Percentiles rank a stretch among this genome's conserved stretches.
These are phyloP conservation scores for Poa annua DNA, from an alignment of 176 grass and related monocot genomes.

Conservation along the genomic window DNA sequence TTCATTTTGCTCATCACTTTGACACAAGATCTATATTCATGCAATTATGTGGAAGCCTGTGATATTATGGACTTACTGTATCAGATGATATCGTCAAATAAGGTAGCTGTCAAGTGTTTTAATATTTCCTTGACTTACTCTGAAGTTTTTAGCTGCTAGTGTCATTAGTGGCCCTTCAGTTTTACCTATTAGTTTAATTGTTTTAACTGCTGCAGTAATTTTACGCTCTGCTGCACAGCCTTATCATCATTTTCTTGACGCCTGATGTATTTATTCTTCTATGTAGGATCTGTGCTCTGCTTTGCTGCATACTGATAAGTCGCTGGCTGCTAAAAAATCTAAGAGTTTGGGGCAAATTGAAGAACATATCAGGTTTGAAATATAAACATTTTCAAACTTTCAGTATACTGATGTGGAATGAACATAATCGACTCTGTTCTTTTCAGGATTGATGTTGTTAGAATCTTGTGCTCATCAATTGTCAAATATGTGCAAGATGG, in stretches of 20 bases:
- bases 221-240: not conserved
- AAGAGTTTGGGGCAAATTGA: conserved; percentile 54
- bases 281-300: conserved; percentile 71
- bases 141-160: not conserved
- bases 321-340: conserved; percentile 52
- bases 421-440: conserved; percentile 32
- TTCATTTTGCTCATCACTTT: conserved; percentile 76
- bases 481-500: conserved; percentile 68
- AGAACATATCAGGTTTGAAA: conserved; percentile 68
- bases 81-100: conserved; percentile 75
- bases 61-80: conserved; percentile 69
- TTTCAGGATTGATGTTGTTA: conserved; percentile 85
- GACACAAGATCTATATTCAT: conserved; percentile 68
- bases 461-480: conserved; percentile 73
- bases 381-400: conserved; percentile 15
- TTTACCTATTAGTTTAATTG: not conserved
- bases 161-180: not conserved
- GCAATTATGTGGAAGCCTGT: conserved; percentile 63
- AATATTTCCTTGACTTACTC: not conserved
- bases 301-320: conserved; percentile 63
- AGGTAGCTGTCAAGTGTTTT: conserved; percentile 42
- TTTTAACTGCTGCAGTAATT: not conserved
- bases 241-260: conserved; percentile 15
- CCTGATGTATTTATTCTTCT: conserved; percentile 17
- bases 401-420: conserved; percentile 21